Evolutionary conservation across 495 filamentous ascomycete species (phyloP).

Genomic region (Beverwykella pulmonaria): DNA sequence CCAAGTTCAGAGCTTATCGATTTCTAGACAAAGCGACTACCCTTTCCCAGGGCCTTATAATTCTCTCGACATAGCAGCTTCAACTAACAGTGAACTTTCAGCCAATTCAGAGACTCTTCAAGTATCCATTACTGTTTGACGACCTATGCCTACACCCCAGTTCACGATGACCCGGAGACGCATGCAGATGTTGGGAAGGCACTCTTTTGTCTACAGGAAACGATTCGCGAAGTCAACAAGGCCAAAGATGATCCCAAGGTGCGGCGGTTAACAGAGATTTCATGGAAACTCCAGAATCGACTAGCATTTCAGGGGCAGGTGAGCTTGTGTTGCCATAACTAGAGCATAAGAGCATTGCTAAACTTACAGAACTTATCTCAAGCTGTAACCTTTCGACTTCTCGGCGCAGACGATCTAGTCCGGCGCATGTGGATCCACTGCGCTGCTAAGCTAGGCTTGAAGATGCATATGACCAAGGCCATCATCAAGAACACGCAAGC

Average conservation of each 20-base stretch:
- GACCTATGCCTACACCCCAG: conserved; percentile 82
- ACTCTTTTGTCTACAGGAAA: conserved; percentile 69
- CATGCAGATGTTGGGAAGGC: conserved; percentile 77
- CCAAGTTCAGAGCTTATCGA: neutral
- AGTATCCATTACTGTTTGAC: conserved; percentile 84
- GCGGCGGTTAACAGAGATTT: conserved; percentile 60
- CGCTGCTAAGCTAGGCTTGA: conserved; percentile 66
- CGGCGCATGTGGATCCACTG: conserved; percentile 81
- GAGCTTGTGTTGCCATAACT: conserved; percentile 31
- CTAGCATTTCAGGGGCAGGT: conserved; percentile 74
- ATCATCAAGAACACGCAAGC: conserved; percentile 89
- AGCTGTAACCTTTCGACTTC: conserved; percentile 59
- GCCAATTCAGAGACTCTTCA: conserved; percentile 93
- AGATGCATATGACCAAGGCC: conserved; percentile 66
- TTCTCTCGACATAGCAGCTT: neutral
- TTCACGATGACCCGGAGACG: conserved; percentile 77
- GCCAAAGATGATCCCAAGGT: conserved; percentile 58
- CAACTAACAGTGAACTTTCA: conserved; percentile 43
- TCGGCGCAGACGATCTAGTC: conserved; percentile 74
- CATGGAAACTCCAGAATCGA: conserved; percentile 78
- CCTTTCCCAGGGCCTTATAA: conserved; percentile 74
- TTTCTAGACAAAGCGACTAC: conserved; percentile 73
- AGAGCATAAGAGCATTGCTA: neutral
- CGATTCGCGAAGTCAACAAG: conserved; percentile 74
- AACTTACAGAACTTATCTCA: conserved; percentile 36